Evolutionary conservation across 2,329 filamentous ascomycete species (phyloP).

Genomic region (Colletotrichum magnum): DNA sequence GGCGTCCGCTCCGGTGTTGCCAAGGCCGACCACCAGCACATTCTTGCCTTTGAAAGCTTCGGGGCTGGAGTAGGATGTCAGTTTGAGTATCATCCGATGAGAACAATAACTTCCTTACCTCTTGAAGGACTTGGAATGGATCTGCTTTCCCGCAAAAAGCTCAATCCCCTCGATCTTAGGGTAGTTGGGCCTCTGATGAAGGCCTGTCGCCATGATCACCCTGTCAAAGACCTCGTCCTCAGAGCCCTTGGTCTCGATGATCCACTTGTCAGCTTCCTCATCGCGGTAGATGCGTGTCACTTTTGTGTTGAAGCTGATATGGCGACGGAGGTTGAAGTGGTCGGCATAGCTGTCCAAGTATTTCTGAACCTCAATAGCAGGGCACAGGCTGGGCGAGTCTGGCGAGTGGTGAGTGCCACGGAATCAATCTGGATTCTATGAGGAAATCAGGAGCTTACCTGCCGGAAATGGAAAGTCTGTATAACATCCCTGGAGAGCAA

Average conservation of each 20-base stretch:
- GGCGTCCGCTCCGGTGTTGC: constrained; percentile 55
- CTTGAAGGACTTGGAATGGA: constrained; percentile 52
- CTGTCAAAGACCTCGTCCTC: constrained; percentile 51
- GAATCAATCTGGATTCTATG: too few relatives aligned
- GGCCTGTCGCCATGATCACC: constrained; percentile 52
- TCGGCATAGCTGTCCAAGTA: constrained; percentile 52
- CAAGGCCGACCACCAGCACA: constrained; percentile 59
- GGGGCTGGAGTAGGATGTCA: constrained; percentile 39
- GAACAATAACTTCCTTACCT: constrained; percentile 16
- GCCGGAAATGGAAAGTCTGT: constrained; percentile 53
- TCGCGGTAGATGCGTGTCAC: constrained; percentile 44
- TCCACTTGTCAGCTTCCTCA: constrained; percentile 44
- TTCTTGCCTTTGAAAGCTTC: constrained; percentile 55
- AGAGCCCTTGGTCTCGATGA: constrained; percentile 46
- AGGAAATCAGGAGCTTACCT: too few relatives aligned
- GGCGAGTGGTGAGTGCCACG: too few relatives aligned
- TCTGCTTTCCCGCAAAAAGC: constrained; percentile 53
- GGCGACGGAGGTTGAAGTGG: constrained; percentile 48
- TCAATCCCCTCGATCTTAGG: constrained; percentile 53
- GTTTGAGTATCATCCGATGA: neutral
- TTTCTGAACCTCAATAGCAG: constrained; percentile 45
- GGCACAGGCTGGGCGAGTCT: constrained; percentile 45
- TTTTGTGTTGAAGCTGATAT: constrained; percentile 45
- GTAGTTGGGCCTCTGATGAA: constrained; percentile 50
- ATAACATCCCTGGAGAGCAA: constrained; percentile 46